Base-by-base conservation (phyloP, 139 green algal genomes). In the Ettlia oleoabundans region DNA sequence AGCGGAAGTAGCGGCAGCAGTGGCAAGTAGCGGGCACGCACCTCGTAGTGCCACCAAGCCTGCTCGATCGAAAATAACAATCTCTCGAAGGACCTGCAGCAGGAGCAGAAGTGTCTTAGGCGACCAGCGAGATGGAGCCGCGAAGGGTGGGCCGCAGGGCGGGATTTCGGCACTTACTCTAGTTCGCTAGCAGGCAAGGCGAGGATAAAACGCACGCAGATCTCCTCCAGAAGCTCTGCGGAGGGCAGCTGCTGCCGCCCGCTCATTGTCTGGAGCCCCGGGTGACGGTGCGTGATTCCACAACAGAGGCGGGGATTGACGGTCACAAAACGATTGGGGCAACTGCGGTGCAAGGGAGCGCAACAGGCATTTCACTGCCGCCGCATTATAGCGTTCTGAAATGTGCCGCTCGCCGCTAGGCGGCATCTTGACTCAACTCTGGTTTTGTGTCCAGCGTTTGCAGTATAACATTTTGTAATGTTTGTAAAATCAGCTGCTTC, bases 31-130 rank as follows among this genome's bases (percentile, higher is more conserved):
- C n/a, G n/a, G n/a, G n/a, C n/a, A 19, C 37, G 30, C 55, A 96
- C 96, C 89, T 99, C 95, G 83, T 99, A 99, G 68, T 96, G 97
- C 96, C 96, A 99, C 90, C 96, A 95, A 5, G 96, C 96, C 81
- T 98, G 92, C 80, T 99, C 96, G 0, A 99, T 91, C 0, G 95
- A 74, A 67, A 99, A 99, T 58, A 98, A 88, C 1, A 99, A 89
- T 58, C 93, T 89, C 80, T 98, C 94, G 30, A 94, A 95, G 32
- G 91, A 91, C 81, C 94, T 97, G 84, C 79, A 82, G 26, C 38
- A 1, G 26, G n/a, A 40, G 13, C 7, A 24, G 55, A 71, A 21
- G 53, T 10, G 47, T 24, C 47, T 58, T 15, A 15, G 47, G 13
- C 47, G 15, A 15, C 47, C 47, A 10, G 47, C 47, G 10, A 58